Conservation (phyloP, 768 basidiomycete genomes). For the Mycena rebaudengoi region DNA sequence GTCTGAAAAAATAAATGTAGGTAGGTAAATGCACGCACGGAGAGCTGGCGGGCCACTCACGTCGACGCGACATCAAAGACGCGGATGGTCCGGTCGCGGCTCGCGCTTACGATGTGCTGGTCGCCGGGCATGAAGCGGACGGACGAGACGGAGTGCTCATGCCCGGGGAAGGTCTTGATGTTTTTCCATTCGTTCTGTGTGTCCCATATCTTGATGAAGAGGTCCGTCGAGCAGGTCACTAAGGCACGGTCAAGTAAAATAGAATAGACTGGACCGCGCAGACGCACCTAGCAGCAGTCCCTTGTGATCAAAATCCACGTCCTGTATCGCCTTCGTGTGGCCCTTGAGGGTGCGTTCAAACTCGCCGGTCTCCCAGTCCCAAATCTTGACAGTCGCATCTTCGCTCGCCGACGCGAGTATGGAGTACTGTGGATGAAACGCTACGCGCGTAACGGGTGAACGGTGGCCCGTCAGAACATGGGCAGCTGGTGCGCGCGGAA, state of each 20-base stretch:
- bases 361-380: conserved; percentile 97
- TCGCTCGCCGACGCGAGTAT: conserved; percentile 87
- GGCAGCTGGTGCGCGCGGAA: conserved; percentile 85
- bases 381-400: conserved; percentile 90
- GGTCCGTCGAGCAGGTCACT: conserved; percentile 81
- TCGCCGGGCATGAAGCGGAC: conserved; percentile 89
- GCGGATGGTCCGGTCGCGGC: conserved; percentile 86
- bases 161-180: conserved; percentile 84
- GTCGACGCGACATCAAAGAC: conserved; percentile 89
- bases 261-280: background rate
- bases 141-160: conserved; percentile 91
- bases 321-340: conserved; percentile 88
- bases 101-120: conserved; percentile 84
- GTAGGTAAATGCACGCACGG: conserved; percentile 10
- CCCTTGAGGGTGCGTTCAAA: conserved; percentile 92
- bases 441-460: conserved; percentile 76
- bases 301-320: conserved; percentile 89
- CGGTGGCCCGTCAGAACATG: conserved; percentile 82
- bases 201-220: conserved; percentile 95
- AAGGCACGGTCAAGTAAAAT: conserved; percentile 31
- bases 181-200: conserved; percentile 91
- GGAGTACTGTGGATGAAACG: conserved; percentile 89
- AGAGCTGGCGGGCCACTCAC: conserved; percentile 51
- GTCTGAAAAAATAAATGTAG: conserved; percentile 54
- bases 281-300: conserved; percentile 79